These are phyloP conservation scores for Pseudohyphozyma bogoriensis DNA, from an alignment of 768 basidiomycete genomes.

Conservation along the genomic window DNA sequence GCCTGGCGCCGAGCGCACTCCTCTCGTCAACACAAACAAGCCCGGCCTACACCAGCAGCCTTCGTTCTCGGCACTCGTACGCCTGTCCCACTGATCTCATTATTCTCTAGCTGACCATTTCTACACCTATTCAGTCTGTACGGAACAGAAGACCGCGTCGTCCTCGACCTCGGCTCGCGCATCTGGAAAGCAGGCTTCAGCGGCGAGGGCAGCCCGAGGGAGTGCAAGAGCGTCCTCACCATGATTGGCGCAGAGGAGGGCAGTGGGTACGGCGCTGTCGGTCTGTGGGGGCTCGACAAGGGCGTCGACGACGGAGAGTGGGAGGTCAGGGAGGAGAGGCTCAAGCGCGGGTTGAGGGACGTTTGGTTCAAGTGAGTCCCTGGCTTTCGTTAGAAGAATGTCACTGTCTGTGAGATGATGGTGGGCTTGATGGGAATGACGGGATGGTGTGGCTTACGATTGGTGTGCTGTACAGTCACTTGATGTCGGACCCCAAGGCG, in stretches of 20 bases:
- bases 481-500: constrained; percentile 88
- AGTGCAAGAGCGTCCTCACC: constrained; percentile 53
- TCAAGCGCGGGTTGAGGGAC: constrained; percentile 14
- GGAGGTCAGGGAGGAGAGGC: constrained; percentile 20
- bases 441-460: too few species aligned
- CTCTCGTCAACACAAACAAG: constrained; percentile 39
- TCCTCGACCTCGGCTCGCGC: constrained; percentile 87
- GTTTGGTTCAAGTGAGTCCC: constrained; percentile 26
- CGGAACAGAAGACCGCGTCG: constrained; percentile 88
- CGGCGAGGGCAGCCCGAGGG: constrained; percentile 86
- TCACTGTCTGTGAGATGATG: not conserved
- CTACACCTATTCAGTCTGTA: too few species aligned
- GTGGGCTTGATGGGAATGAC: too few species aligned
- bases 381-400: constrained; percentile 5
- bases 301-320: constrained; percentile 35
- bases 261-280: constrained; percentile 38
- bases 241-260: constrained; percentile 25
- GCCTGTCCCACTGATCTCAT: not conserved
- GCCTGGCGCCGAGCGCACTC: not conserved
- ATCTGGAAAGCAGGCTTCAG: constrained; percentile 98
- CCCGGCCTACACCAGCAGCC: constrained; percentile 71
- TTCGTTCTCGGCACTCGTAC: constrained; percentile 20
- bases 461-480: constrained; percentile 34
- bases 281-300: constrained; percentile 16
- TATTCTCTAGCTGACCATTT: too few species aligned